Evolutionary conservation across 225 moss, liverwort and hornwort genomes (phyloP), one percentile per base, ranked within the genome.

Genomic region (Pleurozium schreberi): DNA sequence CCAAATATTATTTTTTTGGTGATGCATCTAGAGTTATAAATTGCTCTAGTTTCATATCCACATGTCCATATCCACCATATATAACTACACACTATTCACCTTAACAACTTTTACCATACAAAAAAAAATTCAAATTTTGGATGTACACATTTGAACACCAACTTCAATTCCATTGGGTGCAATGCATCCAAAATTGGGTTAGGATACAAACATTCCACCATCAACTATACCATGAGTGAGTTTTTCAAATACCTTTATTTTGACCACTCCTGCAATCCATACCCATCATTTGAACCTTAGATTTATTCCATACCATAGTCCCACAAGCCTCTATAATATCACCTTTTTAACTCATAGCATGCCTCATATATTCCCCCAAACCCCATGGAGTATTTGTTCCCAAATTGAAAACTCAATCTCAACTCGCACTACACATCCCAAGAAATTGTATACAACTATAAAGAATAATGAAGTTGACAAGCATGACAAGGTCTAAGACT

Each of bases 31-130:
- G 1, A 4, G 23, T n/a, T 12, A n/a, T 1, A 68, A 12, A 68
- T 22, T 68, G 7, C 3, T 4, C 0, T n/a, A n/a, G 22, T 21
- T 67, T n/a, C 3, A 2, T 67, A 67, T n/a, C 12, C 0, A 0
- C 3, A n/a, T 67, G 9, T 67, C n/a, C n/a, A n/a, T n/a, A n/a
- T n/a, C n/a, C n/a, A n/a, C n/a, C n/a, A n/a, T n/a, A n/a, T n/a
- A n/a, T n/a, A n/a, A n/a, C n/a, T n/a, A n/a, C n/a, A n/a, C n/a
- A n/a, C n/a, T n/a, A n/a, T n/a, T n/a, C n/a, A n/a, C n/a, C n/a
- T n/a, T n/a, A n/a, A n/a, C n/a, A n/a, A n/a, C n/a, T n/a, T n/a
- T n/a, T n/a, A n/a, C n/a, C n/a, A n/a, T n/a, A n/a, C n/a, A n/a
- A n/a, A n/a, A n/a, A n/a, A n/a, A n/a, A n/a, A n/a, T n/a, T n/a